A percentile compares a stretch with the other conserved stretches of the same genome.
These are phyloP conservation scores for Henckelia pumila DNA, from an alignment of 257 asterid species.

Conservation along the genomic window DNA sequence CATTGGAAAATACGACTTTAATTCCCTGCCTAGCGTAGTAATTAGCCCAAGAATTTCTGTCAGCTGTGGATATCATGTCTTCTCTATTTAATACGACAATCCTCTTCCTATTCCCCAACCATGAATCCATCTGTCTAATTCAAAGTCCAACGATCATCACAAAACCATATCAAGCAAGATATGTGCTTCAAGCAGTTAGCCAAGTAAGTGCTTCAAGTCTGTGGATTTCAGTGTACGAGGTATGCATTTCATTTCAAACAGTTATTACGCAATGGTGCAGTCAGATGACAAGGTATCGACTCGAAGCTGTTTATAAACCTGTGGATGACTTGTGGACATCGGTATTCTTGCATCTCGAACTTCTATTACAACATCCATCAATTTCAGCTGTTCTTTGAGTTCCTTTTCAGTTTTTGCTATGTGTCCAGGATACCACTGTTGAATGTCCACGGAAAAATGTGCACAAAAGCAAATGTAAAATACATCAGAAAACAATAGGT, in stretches of 20 bases:
- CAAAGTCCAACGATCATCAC: constrained; percentile 28
- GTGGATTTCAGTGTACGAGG: background rate
- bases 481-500: constrained; percentile 15
- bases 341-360: constrained; percentile 98
- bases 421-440: constrained; percentile 98
- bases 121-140: constrained; percentile 70
- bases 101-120: constrained; percentile 90
- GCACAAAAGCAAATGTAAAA: constrained; percentile 22
- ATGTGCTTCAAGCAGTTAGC: constrained; percentile 12
- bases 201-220: background rate
- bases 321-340: constrained; percentile 82
- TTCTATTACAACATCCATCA: constrained; percentile 98
- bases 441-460: constrained; percentile 26
- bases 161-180: constrained; percentile 12
- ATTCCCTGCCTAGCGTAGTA: constrained; percentile 83
- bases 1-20: constrained; percentile 78
- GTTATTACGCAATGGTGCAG: constrained; percentile 1
- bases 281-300: constrained; percentile 20
- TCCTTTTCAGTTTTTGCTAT: constrained; percentile 90
- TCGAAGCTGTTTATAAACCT: constrained; percentile 41
- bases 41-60: constrained; percentile 95
- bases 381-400: constrained; percentile 88
- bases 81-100: constrained; percentile 90
- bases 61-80: constrained; percentile 89
- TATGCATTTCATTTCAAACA: background rate